Percentiles rank a stretch among this genome's conserved stretches.
Evolutionary conservation across 352 stramenopile species (phyloP).

Genomic region (Sclerospora graminicola): DNA sequence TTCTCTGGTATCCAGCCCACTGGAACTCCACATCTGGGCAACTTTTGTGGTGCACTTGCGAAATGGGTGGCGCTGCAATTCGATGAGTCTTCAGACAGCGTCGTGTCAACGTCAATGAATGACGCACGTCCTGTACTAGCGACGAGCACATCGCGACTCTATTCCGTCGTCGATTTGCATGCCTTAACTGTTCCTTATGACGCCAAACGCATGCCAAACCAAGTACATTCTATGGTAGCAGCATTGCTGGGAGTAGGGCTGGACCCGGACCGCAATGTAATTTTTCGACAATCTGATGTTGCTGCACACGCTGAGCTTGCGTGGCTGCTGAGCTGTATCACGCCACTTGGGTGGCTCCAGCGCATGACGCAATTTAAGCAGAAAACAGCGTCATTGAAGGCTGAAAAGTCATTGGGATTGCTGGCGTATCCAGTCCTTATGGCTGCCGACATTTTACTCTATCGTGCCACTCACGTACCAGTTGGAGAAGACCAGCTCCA

Average conservation of each 20-base stretch:
- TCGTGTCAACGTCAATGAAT: conserved; percentile 10
- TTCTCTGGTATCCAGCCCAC: conserved; percentile 98
- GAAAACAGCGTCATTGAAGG: conserved; percentile 84
- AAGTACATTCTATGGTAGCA: conserved; percentile 88
- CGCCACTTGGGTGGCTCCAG: conserved; percentile 96
- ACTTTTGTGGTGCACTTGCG: conserved; percentile 97
- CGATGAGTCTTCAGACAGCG: conserved; percentile 9
- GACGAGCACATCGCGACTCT: no score
- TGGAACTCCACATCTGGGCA: conserved; percentile 96
- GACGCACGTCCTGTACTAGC: no score
- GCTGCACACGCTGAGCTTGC: conserved; percentile 90
- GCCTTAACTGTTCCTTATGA: conserved; percentile 96
- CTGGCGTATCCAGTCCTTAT: conserved; percentile 98
- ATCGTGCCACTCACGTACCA: conserved; percentile 94
- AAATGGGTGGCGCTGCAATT: conserved; percentile 96
- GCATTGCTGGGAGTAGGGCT: conserved; percentile 92
- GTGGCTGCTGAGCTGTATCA: conserved; percentile 96
- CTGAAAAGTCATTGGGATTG: conserved; percentile 84
- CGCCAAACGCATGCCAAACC: conserved; percentile 74
- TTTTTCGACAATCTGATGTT: conserved; percentile 82
- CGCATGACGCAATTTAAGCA: conserved; percentile 99
- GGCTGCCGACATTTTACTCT: conserved; percentile 98
- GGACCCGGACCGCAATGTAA: conserved; percentile 54
- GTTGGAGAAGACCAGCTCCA: conserved; percentile 98
- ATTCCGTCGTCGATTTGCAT: conserved; percentile 94